Conservation (phyloP, 768 basidiomycete species). For the Sarcodon sp. region DNA sequence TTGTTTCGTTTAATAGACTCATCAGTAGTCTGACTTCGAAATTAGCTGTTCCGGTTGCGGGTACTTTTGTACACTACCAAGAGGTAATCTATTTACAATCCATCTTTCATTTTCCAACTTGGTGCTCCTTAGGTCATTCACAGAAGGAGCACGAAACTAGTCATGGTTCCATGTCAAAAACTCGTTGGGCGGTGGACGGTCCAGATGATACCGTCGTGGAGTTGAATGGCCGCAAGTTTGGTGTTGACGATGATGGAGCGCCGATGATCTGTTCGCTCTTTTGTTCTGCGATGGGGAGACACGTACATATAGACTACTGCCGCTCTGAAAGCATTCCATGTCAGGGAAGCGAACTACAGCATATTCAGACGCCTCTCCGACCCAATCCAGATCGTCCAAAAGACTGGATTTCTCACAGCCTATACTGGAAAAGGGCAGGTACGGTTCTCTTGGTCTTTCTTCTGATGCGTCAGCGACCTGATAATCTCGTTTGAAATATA, state of each 20-base stretch:
- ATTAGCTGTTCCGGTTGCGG: slow-evolving; percentile 39
- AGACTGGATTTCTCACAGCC: slow-evolving; percentile 37
- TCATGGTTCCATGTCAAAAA: slow-evolving; percentile 51
- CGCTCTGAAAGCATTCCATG: slow-evolving; percentile 27
- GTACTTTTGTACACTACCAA: slow-evolving; percentile 45
- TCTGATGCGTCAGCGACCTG: not conserved
- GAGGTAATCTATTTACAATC: slow-evolving; percentile 22
- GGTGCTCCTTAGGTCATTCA: slow-evolving; percentile 30
- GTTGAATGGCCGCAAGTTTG: slow-evolving; percentile 42
- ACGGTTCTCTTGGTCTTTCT: slow-evolving; percentile 3
- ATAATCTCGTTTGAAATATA: slow-evolving; percentile 8
- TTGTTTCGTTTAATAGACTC: not conserved
- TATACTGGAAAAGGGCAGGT: slow-evolving; percentile 53
- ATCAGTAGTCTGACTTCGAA: not conserved
- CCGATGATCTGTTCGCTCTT: slow-evolving; percentile 52
- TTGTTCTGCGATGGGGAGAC: slow-evolving; percentile 42
- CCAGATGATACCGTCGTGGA: slow-evolving; percentile 36
- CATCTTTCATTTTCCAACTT: not conserved
- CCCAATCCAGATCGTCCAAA: slow-evolving; percentile 36
- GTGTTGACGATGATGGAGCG: slow-evolving; percentile 39
- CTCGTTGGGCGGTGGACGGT: slow-evolving; percentile 43
- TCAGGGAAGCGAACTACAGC: slow-evolving; percentile 29
- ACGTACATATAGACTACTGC: slow-evolving; percentile 45
- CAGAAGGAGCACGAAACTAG: slow-evolving; percentile 50
- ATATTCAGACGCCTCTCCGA: slow-evolving; percentile 26